Evolutionary conservation across 148 eudicot genomes (phyloP).

Genomic region (Nepenthes mirabilis): DNA sequence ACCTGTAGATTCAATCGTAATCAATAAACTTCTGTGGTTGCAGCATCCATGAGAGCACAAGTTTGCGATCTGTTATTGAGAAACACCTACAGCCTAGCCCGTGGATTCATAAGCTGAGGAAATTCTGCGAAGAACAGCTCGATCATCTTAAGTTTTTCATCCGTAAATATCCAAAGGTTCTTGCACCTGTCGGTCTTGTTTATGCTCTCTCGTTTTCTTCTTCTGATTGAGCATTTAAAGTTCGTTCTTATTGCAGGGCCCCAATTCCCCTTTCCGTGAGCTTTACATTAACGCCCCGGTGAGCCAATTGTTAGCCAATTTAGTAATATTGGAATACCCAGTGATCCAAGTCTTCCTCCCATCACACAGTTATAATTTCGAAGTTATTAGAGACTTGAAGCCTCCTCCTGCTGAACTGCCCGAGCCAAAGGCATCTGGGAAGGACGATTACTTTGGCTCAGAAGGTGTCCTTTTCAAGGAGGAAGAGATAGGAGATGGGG

Average conservation of each 20-base stretch:
- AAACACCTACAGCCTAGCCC: conserved; percentile 83
- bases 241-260: conserved; percentile 30
- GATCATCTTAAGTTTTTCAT: conserved; percentile 68
- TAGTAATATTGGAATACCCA: conserved; percentile 72
- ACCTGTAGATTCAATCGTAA: neutral
- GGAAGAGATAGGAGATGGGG: conserved; percentile 54
- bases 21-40: conserved; percentile 7
- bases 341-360: conserved; percentile 62
- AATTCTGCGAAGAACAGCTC: conserved; percentile 53
- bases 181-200: neutral
- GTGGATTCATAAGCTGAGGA: conserved; percentile 61
- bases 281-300: conserved; percentile 53
- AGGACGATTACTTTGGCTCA: conserved; percentile 21
- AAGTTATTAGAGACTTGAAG: conserved; percentile 37
- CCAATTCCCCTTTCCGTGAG: conserved; percentile 50
- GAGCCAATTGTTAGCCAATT: conserved; percentile 42
- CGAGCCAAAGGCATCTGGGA: conserved; percentile 18
- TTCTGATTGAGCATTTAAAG: neutral
- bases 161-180: conserved; percentile 66
- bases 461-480: conserved; percentile 52
- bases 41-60: conserved; percentile 59
- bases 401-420: conserved; percentile 10
- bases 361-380: conserved; percentile 56
- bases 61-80: conserved; percentile 49
- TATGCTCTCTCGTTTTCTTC: neutral